Percentiles rank a stretch among this genome's conserved stretches.
Conservation (phyloP, 805 yeast genomes). For the Saccharomycopsis babjevae region DNA sequence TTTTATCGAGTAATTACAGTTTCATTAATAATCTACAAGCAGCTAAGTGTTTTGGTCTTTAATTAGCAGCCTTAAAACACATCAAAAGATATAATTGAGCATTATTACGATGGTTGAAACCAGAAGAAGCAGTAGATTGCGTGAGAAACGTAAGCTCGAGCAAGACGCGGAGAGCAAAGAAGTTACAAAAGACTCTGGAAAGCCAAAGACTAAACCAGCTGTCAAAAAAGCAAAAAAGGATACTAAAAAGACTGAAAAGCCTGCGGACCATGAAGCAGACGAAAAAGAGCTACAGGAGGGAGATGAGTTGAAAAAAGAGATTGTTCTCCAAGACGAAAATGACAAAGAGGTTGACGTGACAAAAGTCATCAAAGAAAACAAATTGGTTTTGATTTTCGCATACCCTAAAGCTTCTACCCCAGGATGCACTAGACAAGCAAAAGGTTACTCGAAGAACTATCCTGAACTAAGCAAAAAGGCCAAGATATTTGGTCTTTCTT, state of each 20-base stretch:
- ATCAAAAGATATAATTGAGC: too few species aligned
- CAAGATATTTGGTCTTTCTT: constrained; percentile 68
- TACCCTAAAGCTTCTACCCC: constrained; percentile 93
- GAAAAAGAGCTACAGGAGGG: constrained; percentile 26
- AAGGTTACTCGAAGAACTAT: constrained; percentile 70
- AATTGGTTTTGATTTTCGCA: constrained; percentile 50
- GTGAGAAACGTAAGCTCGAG: not conserved
- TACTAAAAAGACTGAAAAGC: not conserved
- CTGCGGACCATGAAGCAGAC: not conserved
- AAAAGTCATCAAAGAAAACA: constrained; percentile 30
- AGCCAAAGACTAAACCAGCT: not conserved
- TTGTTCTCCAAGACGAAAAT: constrained; percentile 58
- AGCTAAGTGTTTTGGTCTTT: not conserved
- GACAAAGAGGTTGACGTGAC: constrained; percentile 47
- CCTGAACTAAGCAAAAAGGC: constrained; percentile 44
- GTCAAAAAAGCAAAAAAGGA: constrained; percentile 1
- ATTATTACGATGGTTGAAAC: not conserved
- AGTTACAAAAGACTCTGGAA: not conserved
- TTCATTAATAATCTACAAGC: not conserved
- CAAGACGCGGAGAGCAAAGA: not conserved
- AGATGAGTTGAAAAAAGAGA: constrained; percentile 60
- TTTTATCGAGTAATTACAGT: too few species aligned
- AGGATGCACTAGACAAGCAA: constrained; percentile 92
- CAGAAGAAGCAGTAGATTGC: not conserved
- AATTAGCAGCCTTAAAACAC: too few species aligned